Percentiles rank a stretch among this genome's conserved stretches.
These are phyloP conservation scores for Lyophyllum decastes DNA, from an alignment of 768 basidiomycete genomes.

Conservation along the genomic window DNA sequence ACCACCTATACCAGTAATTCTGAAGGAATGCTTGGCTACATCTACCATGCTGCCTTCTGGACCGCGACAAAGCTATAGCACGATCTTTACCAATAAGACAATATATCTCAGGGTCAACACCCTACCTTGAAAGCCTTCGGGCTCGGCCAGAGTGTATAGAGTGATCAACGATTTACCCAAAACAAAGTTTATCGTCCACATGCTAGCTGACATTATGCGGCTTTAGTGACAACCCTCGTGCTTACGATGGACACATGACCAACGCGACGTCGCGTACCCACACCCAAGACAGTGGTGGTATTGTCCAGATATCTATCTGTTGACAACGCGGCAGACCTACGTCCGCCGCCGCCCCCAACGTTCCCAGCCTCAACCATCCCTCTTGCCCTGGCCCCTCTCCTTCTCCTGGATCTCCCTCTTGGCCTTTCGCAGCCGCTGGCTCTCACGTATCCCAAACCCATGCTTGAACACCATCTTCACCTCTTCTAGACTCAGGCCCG, in stretches of 20 bases:
- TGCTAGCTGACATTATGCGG: no score
- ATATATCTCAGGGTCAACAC: background rate
- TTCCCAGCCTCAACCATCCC: slow-evolving; percentile 1
- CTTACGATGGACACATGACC: background rate
- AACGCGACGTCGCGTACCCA: background rate
- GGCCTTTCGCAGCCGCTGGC: slow-evolving; percentile 45
- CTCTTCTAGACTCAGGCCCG: slow-evolving; percentile 70
- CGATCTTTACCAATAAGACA: background rate
- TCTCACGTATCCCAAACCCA: slow-evolving; percentile 67
- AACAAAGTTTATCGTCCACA: no score
- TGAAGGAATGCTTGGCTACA: slow-evolving; percentile 79
- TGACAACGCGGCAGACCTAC: background rate
- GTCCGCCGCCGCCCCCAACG: background rate
- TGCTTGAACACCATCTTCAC: slow-evolving; percentile 60
- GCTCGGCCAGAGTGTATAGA: background rate
- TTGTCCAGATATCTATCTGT: background rate
- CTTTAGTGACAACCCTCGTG: no score
- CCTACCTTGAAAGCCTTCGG: background rate
- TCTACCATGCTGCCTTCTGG: slow-evolving; percentile 87
- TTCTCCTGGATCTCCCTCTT: slow-evolving; percentile 45
- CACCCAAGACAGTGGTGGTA: background rate
- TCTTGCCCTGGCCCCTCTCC: slow-evolving; percentile 26
- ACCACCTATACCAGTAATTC: slow-evolving; percentile 88
- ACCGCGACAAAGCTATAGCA: slow-evolving; percentile 51
- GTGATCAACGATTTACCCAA: background rate